A percentile compares a stretch with the other conserved stretches of the same genome.
These are phyloP conservation scores for Syzygium aqueum DNA, from an alignment of 345 rosid genomes.

Conservation along the genomic window DNA sequence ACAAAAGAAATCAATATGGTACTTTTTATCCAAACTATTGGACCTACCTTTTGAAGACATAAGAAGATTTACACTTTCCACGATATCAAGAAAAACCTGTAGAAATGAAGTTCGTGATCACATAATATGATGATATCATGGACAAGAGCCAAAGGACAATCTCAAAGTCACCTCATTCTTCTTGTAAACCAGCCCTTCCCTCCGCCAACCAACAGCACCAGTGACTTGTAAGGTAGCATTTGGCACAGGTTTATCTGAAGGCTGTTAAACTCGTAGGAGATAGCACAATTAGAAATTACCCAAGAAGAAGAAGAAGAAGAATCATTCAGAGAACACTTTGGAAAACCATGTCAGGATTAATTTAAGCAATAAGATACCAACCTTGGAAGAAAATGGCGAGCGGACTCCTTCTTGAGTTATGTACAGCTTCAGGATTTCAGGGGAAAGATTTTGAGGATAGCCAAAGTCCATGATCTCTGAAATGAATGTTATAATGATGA, in stretches of 20 bases:
- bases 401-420: conserved; percentile 98
- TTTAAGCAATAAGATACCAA: conserved; percentile 10
- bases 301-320: background rate
- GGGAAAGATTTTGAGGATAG: conserved; percentile 94
- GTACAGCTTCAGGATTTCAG: conserved; percentile 95
- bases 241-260: conserved; percentile 85
- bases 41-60: conserved; percentile 93
- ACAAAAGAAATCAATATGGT: background rate
- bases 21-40: background rate
- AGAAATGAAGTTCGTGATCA: conserved; percentile 5
- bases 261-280: conserved; percentile 25
- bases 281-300: background rate
- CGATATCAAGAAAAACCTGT: conserved; percentile 96
- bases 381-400: conserved; percentile 96
- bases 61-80: conserved; percentile 96
- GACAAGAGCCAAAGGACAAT: background rate
- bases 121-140: background rate
- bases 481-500: background rate
- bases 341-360: background rate
- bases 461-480: conserved; percentile 98
- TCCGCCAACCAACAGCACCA: conserved; percentile 99
- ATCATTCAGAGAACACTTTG: background rate
- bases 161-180: conserved; percentile 74
- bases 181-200: conserved; percentile 94
- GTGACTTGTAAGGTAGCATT: conserved; percentile 99